Base-by-base conservation (phyloP, 78 protist genomes). In the Polysphondylium violaceum region DNA sequence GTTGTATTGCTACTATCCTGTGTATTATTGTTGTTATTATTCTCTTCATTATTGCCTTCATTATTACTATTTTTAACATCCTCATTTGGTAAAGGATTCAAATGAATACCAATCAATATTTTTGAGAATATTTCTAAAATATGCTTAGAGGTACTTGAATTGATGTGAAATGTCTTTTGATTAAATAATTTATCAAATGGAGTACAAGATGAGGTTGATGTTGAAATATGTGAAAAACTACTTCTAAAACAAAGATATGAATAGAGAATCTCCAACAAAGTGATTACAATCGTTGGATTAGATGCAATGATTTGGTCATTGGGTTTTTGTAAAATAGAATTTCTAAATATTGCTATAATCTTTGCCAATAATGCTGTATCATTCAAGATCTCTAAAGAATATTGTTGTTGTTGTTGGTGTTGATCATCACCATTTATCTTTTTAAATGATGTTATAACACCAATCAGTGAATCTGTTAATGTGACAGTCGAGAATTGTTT, bases 61-160 rank as follows among this genome's bases (percentile, higher is more conserved):
- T 6, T 31, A 11, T 63, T 36, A 36, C 16, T 36, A 36, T 63
- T 36, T 11, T n/a, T n/a, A n/a, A n/a, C n/a, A n/a, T n/a, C n/a
- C n/a, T n/a, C n/a, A n/a, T n/a, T n/a, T n/a, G n/a, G n/a, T n/a
- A n/a, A n/a, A n/a, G n/a, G n/a, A n/a, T n/a, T n/a, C n/a, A n/a
- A n/a, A n/a, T n/a, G n/a, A n/a, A n/a, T n/a, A n/a, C n/a, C n/a
- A n/a, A n/a, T n/a, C n/a, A 58, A 40, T 5, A 79, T 79, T 56
- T 79, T 79, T 64, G 88, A 79, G n/a, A 79, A 79, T 6, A 79
- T 79, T 40, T 79, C 88, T 14, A 79, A n/a, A 2, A 79, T 64
- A 27, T 79, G 53, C 19, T 47, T 29, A 6, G 75, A 4, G 19
- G 61, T 64, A 50, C 50, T 77, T 31, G 64, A 27, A 19, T 23